Evolutionary conservation across 148 eudicot genomes (phyloP).

Genomic region (Nepenthes gracilis): DNA sequence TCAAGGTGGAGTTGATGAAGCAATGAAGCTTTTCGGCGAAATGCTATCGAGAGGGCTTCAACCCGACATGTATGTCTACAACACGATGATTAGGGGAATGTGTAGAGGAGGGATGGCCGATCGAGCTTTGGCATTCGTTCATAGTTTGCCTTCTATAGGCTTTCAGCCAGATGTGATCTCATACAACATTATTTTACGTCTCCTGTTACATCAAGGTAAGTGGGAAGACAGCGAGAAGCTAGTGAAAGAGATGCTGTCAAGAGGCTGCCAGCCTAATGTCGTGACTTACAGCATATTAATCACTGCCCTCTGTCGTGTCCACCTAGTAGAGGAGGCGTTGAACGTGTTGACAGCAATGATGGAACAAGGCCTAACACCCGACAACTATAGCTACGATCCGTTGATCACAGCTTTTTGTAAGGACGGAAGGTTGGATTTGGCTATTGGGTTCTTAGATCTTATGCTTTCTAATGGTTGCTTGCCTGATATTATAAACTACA

Average conservation of each 20-base stretch:
- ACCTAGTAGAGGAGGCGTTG: conserved; percentile 40
- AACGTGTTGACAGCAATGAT: conserved; percentile 41
- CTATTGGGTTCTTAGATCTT: conserved; percentile 38
- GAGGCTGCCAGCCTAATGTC: conserved; percentile 43
- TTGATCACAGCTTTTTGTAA: conserved; percentile 49
- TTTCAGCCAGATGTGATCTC: conserved; percentile 48
- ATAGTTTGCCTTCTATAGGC: conserved; percentile 31
- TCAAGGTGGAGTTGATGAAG: conserved; percentile 42
- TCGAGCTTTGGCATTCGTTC: conserved; percentile 34
- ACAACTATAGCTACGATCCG: conserved; percentile 54
- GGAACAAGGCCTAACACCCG: conserved; percentile 43
- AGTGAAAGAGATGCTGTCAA: conserved; percentile 38
- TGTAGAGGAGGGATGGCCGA: conserved; percentile 45
- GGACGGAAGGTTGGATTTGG: conserved; percentile 48
- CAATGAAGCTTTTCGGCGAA: conserved; percentile 43
- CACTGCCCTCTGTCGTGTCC: conserved; percentile 38
- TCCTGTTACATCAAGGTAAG: conserved; percentile 39
- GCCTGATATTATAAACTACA: conserved; percentile 62
- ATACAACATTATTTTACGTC: conserved; percentile 42
- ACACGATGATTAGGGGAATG: conserved; percentile 53
- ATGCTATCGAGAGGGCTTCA: conserved; percentile 47
- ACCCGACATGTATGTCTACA: conserved; percentile 52
- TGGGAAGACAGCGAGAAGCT: conserved; percentile 51
- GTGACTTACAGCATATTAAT: conserved; percentile 54
- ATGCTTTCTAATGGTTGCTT: conserved; percentile 56